Evolutionary conservation across 1,284 basidiomycete genomes (phyloP).

Genomic region (Rhodotorula glutinis): DNA sequence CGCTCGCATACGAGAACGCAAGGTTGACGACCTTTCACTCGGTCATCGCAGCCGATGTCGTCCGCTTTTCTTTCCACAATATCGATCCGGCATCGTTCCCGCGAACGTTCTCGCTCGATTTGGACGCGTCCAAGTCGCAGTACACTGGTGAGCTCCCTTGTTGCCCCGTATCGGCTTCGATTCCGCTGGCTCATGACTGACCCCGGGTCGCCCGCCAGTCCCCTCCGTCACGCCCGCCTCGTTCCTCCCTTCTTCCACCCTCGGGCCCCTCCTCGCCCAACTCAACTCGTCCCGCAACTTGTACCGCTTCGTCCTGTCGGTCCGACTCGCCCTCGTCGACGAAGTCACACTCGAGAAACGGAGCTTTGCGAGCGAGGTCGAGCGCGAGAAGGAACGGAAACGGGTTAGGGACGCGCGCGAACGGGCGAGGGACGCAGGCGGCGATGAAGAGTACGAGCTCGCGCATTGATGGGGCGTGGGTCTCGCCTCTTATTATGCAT

Average conservation of each 20-base stretch:
- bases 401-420: constrained; percentile 9
- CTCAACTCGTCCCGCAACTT: constrained; percentile 42
- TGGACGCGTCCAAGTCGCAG: constrained; percentile 38
- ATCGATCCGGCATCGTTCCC: constrained; percentile 40
- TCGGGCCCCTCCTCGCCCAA: constrained; percentile 24
- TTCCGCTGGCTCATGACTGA: no score
- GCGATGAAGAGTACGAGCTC: no score
- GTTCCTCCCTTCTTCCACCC: constrained; percentile 16
- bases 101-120: constrained; percentile 41
- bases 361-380: constrained; percentile 5
- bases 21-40: no score
- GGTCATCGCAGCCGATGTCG: constrained; percentile 38
- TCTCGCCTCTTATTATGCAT: no score
- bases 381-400: constrained; percentile 13
- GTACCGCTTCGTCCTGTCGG: constrained; percentile 41
- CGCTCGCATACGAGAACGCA: no score
- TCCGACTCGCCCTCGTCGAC: constrained; percentile 39
- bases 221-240: constrained; percentile 1
- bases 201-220: no score
- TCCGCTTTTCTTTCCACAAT: constrained; percentile 43
- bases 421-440: not conserved
- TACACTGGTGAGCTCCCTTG: constrained; percentile 35
- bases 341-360: constrained; percentile 34
- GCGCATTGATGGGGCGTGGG: no score
- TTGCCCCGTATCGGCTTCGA: no score